phyloP scores from a whole-genome alignment of 768 basidiomycete species.

The Trametes coccinea region DNA sequence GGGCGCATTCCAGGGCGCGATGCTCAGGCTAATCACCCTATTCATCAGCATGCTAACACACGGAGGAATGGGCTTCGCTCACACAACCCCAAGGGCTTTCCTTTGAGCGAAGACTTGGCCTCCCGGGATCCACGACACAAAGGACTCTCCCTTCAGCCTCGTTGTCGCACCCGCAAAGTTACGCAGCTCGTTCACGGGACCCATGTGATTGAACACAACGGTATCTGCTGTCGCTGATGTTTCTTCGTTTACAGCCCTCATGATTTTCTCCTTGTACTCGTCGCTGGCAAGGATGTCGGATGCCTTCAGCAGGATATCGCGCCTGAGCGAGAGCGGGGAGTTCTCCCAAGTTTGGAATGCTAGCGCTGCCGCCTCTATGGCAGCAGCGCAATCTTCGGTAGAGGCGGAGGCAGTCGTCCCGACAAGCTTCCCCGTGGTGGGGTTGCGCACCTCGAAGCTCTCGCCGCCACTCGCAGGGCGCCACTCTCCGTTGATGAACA shows the following conservation, averaged over 20 bases:
- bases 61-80: slow-evolving; percentile 21
- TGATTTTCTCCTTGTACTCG: slow-evolving; percentile 40
- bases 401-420: slow-evolving; percentile 48
- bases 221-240: slow-evolving; percentile 35
- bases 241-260: slow-evolving; percentile 39
- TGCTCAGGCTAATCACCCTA: slow-evolving; percentile 28
- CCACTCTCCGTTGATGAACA: slow-evolving; percentile 44
- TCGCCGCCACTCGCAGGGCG: slow-evolving; percentile 37
- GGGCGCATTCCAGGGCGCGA: slow-evolving; percentile 60
- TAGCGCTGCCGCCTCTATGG: slow-evolving; percentile 44
- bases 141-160: slow-evolving; percentile 46
- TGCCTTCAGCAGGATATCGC: slow-evolving; percentile 50
- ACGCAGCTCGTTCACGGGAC: slow-evolving; percentile 19
- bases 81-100: slow-evolving; percentile 56
- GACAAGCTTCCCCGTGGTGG: slow-evolving; percentile 43
- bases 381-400: slow-evolving; percentile 31
- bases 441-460: slow-evolving; percentile 50
- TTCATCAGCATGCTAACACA: too few relatives aligned
- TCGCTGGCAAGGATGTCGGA: slow-evolving; percentile 47
- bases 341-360: slow-evolving; percentile 53
- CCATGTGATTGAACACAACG: slow-evolving; percentile 30
- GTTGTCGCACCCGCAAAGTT: slow-evolving; percentile 33
- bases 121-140: slow-evolving; percentile 46
- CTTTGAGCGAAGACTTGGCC: slow-evolving; percentile 45
- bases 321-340: slow-evolving; percentile 36